A percentile compares a stretch with the other conserved stretches of the same genome.
Conservation (phyloP, 2,329 filamentous ascomycete species). For the Xylaria sp. region DNA sequence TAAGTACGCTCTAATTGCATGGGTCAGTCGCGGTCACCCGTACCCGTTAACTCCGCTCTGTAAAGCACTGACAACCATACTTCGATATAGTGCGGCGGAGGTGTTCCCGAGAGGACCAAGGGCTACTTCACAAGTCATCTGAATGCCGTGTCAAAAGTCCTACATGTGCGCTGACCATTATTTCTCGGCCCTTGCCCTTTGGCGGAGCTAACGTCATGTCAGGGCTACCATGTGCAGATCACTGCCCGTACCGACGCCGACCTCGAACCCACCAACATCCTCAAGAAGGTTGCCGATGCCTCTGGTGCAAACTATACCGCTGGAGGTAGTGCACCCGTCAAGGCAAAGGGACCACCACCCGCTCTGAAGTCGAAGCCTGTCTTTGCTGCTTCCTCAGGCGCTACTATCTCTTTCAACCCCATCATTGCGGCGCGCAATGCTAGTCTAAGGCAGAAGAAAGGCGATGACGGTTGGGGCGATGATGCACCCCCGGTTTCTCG, state of each 20-base stretch:
- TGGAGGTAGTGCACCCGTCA: conserved; percentile 66
- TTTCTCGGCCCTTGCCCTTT: conserved; percentile 3
- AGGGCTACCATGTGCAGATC: conserved; percentile 95
- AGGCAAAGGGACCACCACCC: conserved; percentile 68
- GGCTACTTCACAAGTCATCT: conserved; percentile 98
- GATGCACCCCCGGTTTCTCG: conserved; percentile 93
- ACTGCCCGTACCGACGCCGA: conserved; percentile 92
- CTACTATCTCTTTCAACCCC: conserved; percentile 70
- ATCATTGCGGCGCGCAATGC: conserved; percentile 72
- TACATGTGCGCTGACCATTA: conserved; percentile 64
- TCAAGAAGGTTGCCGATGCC: conserved; percentile 93
- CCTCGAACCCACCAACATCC: conserved; percentile 84
- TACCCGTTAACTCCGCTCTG: background rate
- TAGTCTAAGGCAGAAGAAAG: conserved; percentile 62
- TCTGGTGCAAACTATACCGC: conserved; percentile 94
- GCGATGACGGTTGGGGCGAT: conserved; percentile 91
- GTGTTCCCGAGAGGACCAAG: conserved; percentile 97
- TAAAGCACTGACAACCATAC: conserved; percentile 22
- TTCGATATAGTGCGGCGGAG: conserved; percentile 78
- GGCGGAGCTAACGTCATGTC: conserved; percentile 49
- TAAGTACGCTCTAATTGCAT: conserved; percentile 93
- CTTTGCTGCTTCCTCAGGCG: conserved; percentile 78
- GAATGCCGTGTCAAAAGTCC: conserved; percentile 86
- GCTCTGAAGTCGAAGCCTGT: conserved; percentile 88
- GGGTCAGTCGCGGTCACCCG: conserved; percentile 61